phyloP scores from a whole-genome alignment of 371 early-diverging fungal species.

The Haplosporangium sp. region DNA sequence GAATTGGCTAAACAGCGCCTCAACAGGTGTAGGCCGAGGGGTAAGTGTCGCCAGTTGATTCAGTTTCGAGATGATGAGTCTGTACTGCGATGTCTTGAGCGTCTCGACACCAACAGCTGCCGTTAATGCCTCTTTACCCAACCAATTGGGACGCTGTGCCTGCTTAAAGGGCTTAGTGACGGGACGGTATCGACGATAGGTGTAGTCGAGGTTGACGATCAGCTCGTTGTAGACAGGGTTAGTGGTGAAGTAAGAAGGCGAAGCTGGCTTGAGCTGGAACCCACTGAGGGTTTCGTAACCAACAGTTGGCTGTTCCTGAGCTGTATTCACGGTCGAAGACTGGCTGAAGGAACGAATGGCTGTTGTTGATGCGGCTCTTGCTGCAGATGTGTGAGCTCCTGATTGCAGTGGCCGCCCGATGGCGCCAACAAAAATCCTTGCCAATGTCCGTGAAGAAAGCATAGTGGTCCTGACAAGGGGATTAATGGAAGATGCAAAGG shows the following conservation, averaged over 20 bases:
- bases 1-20: slow-evolving; percentile 57
- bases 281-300: slow-evolving; percentile 33
- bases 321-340: slow-evolving; percentile 17
- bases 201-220: slow-evolving; percentile 75
- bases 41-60: slow-evolving; percentile 66
- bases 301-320: slow-evolving; percentile 11
- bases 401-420: slow-evolving; percentile 30
- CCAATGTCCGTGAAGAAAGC: slow-evolving; percentile 44
- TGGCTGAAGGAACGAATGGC: slow-evolving; percentile 27
- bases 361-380: slow-evolving; percentile 2
- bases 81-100: slow-evolving; percentile 76
- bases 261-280: slow-evolving; percentile 66
- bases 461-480: slow-evolving; percentile 18
- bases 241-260: slow-evolving; percentile 90
- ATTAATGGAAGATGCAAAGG: too few species aligned
- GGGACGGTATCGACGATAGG: slow-evolving; percentile 63
- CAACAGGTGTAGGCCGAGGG: slow-evolving; percentile 61
- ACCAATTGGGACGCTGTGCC: slow-evolving; percentile 57
- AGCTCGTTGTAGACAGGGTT: slow-evolving; percentile 85
- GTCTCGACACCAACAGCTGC: slow-evolving; percentile 61
- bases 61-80: slow-evolving; percentile 66
- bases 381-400: neutral
- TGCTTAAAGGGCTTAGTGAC: slow-evolving; percentile 27
- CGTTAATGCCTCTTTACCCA: slow-evolving; percentile 66
- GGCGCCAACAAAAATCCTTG: slow-evolving; percentile 21